Conservation (phyloP, 2,329 filamentous ascomycete species). For the Nemania serpens region DNA sequence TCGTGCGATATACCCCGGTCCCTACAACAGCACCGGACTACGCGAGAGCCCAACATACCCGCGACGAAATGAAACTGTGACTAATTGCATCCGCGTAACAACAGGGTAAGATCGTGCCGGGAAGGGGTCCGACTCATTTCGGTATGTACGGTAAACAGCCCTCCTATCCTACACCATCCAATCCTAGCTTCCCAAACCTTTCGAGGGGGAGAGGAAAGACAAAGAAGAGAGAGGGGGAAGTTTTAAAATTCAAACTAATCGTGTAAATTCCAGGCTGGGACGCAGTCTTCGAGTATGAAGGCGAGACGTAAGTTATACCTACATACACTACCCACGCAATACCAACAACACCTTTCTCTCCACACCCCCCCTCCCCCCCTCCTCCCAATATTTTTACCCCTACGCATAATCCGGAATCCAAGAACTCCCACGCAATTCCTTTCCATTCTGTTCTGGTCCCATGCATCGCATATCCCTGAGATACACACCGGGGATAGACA, state of each 20-base stretch:
- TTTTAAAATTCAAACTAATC: background rate
- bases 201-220: too few species aligned
- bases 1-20: too few species aligned
- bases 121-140: slow-evolving; percentile 79
- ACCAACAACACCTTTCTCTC: background rate
- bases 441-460: too few species aligned
- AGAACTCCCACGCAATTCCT: too few species aligned
- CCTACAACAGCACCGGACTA: background rate
- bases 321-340: too few species aligned
- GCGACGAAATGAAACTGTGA: background rate
- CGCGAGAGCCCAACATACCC: background rate
- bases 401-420: too few species aligned
- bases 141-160: slow-evolving; percentile 59
- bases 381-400: background rate
- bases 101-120: slow-evolving; percentile 77
- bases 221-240: background rate
- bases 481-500: too few species aligned
- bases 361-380: background rate
- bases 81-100: background rate
- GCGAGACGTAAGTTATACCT: slow-evolving; percentile 67
- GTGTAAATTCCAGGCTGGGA: slow-evolving; percentile 75
- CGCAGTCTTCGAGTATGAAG: slow-evolving; percentile 91
- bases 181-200: too few species aligned
- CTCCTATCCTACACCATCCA: background rate
- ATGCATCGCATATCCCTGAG: too few species aligned